Evolutionary conservation across 2,329 filamentous ascomycete species (phyloP).

Genomic region (Elsinoe ampelina): DNA sequence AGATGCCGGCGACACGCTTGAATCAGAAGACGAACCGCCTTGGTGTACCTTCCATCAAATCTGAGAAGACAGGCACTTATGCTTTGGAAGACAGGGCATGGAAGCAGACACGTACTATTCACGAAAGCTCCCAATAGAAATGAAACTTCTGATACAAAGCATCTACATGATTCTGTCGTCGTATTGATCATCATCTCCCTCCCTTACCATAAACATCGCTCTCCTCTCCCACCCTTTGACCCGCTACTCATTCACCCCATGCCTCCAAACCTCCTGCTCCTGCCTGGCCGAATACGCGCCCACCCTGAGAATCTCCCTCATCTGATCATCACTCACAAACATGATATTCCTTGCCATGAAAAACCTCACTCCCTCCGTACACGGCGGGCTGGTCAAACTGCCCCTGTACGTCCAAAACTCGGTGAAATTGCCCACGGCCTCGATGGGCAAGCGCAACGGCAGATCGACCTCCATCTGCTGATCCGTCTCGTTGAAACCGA

Average conservation of each 20-base stretch:
- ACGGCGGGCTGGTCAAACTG: slow-evolving; percentile 41
- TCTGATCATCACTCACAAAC: slow-evolving; percentile 38
- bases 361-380: slow-evolving; percentile 39
- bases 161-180: background rate
- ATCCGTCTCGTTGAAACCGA: slow-evolving; percentile 31
- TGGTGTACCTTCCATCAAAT: too few relatives aligned
- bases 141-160: background rate
- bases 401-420: slow-evolving; percentile 44
- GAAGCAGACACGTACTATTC: too few relatives aligned
- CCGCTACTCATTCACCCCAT: slow-evolving; percentile 35
- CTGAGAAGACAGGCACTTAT: too few relatives aligned
- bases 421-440: slow-evolving; percentile 32
- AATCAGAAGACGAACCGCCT: too few relatives aligned
- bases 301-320: slow-evolving; percentile 38
- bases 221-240: background rate
- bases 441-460: slow-evolving; percentile 28
- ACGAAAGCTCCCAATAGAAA: too few relatives aligned
- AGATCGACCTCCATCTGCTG: slow-evolving; percentile 18
- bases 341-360: slow-evolving; percentile 36
- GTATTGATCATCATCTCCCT: background rate
- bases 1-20: too few relatives aligned
- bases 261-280: slow-evolving; percentile 40
- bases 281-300: slow-evolving; percentile 38
- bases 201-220: background rate
- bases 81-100: too few relatives aligned